These are phyloP conservation scores for Cercospora berteroae DNA, from an alignment of 2,329 filamentous ascomycete genomes.

Conservation along the genomic window DNA sequence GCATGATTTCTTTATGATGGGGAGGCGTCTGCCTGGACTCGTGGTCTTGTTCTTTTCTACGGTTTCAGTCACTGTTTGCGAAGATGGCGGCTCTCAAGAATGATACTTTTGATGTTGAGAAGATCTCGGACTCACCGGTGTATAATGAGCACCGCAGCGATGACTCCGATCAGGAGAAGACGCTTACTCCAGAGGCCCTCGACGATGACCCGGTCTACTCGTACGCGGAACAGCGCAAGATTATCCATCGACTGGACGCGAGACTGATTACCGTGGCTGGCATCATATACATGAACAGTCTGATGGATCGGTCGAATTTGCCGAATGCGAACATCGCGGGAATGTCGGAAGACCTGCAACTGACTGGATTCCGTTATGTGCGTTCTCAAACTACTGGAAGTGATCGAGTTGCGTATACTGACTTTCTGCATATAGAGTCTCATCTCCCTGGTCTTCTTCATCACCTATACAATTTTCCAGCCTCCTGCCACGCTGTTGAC, in stretches of 20 bases:
- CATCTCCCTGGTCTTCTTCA: conserved; percentile 31
- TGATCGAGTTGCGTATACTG: too few relatives aligned
- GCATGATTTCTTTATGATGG: neutral
- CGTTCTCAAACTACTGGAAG: too few relatives aligned
- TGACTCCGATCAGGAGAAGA: neutral
- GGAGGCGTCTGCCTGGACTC: neutral
- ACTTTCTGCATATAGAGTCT: too few relatives aligned
- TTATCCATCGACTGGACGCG: conserved; percentile 3
- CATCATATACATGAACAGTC: neutral
- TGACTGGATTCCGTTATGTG: neutral
- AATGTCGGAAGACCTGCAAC: conserved; percentile 17
- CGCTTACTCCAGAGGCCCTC: neutral
- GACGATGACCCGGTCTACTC: neutral
- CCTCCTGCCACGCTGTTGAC: conserved; percentile 34
- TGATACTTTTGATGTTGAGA: neutral
- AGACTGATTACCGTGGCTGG: conserved; percentile 2
- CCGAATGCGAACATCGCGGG: conserved; percentile 35
- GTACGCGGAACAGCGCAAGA: neutral
- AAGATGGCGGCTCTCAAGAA: neutral
- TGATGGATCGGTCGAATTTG: neutral
- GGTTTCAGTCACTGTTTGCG: neutral
- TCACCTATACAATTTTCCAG: conserved; percentile 42
- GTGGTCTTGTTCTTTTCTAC: neutral
- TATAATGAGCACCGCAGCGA: neutral
- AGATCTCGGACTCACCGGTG: neutral